These are phyloP conservation scores for Leishmania aethiopica DNA, from an alignment of 208 protist species.

Conservation along the genomic window DNA sequence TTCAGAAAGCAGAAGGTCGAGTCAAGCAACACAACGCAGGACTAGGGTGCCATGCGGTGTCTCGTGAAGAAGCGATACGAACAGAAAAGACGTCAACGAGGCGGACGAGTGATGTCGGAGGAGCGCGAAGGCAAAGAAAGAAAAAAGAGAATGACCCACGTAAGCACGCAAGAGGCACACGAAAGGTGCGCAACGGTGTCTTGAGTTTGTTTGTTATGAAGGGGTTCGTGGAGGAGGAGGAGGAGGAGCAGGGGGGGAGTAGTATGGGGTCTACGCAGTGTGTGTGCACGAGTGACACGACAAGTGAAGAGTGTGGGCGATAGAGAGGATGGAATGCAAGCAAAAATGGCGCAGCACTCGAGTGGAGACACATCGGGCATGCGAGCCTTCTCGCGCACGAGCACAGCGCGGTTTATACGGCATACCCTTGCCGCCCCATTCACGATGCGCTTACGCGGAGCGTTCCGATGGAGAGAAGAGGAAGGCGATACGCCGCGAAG, in stretches of 20 bases:
- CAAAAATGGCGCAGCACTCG: not conserved
- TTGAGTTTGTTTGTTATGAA: not conserved
- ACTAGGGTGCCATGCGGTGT: not conserved
- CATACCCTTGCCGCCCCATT: not conserved
- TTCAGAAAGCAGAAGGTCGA: not conserved
- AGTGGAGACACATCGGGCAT: conserved; percentile 5
- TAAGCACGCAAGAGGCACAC: not conserved
- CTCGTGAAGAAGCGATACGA: not conserved
- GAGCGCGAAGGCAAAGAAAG: not conserved
- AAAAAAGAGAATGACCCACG: not conserved
- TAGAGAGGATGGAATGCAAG: not conserved
- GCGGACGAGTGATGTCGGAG: not conserved
- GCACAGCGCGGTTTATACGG: not conserved
- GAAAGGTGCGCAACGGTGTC: not conserved
- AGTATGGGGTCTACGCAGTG: not conserved
- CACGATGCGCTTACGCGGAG: not conserved
- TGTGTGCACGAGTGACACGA: not conserved
- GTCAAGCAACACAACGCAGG: not conserved
- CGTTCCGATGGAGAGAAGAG: not conserved
- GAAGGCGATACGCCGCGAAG: not conserved
- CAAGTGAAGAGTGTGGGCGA: not conserved
- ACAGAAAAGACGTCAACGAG: not conserved
- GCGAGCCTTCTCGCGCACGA: not conserved
- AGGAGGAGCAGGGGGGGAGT: not conserved
- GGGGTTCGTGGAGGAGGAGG: not conserved